Evolutionary conservation across 208 protist genomes (phyloP).

Genomic region (Herpetomonas muscarum): DNA sequence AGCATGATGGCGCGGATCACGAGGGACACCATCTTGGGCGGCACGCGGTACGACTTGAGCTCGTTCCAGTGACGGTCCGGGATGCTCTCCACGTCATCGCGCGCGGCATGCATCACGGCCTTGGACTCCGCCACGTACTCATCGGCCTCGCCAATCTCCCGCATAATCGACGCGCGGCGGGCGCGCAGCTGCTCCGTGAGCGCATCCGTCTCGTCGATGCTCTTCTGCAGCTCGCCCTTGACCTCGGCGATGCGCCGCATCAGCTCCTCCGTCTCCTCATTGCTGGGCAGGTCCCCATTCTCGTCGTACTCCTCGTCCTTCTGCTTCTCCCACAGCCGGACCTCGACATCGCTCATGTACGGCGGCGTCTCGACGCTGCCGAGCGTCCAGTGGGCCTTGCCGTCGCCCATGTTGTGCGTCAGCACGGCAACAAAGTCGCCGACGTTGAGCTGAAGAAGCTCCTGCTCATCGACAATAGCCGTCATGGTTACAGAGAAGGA

Average conservation of each 20-base stretch:
- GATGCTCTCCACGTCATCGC: slow-evolving; percentile 75
- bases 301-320: slow-evolving; percentile 38
- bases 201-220: slow-evolving; percentile 50
- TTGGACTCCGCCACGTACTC: slow-evolving; percentile 61
- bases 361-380: slow-evolving; percentile 62
- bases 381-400: slow-evolving; percentile 73
- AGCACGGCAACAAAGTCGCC: slow-evolving; percentile 73
- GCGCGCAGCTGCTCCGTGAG: slow-evolving; percentile 66
- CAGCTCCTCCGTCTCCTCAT: slow-evolving; percentile 50
- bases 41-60: slow-evolving; percentile 82
- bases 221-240: slow-evolving; percentile 52
- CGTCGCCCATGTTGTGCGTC: slow-evolving; percentile 44
- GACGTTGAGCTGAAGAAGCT: slow-evolving; percentile 45
- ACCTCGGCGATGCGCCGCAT: slow-evolving; percentile 48
- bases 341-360: slow-evolving; percentile 69
- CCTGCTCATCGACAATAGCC: slow-evolving; percentile 20
- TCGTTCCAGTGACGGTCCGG: slow-evolving; percentile 78
- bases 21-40: slow-evolving; percentile 75
- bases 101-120: slow-evolving; percentile 44
- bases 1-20: slow-evolving; percentile 86
- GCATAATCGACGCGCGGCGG: slow-evolving; percentile 50
- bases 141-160: slow-evolving; percentile 49
- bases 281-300: slow-evolving; percentile 30
- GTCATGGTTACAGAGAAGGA: slow-evolving; percentile 12
- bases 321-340: slow-evolving; percentile 67